Evolutionary conservation across 352 stramenopile genomes (phyloP), one percentile per base, ranked within the genome.

Genomic region (Saprolegnia parasitica): DNA sequence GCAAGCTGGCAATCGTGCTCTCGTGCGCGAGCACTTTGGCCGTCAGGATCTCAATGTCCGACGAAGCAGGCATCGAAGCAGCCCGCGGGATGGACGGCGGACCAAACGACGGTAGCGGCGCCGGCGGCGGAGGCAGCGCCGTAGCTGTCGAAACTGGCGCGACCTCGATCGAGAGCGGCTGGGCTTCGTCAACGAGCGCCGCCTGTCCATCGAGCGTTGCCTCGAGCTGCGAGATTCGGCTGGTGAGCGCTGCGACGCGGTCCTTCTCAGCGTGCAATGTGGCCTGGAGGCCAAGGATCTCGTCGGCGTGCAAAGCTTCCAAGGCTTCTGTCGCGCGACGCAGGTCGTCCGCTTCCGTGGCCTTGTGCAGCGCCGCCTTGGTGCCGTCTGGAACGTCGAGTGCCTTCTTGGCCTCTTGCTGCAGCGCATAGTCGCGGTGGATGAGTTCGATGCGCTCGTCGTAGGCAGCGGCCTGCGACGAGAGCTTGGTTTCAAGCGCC

Each of bases 1-100:
- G n/a, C 13, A 68, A 32, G 35, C 62, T 68, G 18, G 13, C 35
- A 9, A 60, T 60, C 35, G 52, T 60, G 13, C 2, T n/a, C 16
- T 60, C 52, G 24, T 40, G 52, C 52, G 24, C 52, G 35, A n/a
- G 11, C 11, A 60, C 52, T 3, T 26, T 18, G 13, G 35, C 13
- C 10, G 3, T 3, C 4, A 60, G 35, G 10, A 16, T 15, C 11
- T 60, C 52, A 2, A 60, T 3, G 13, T 60, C 52, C 52, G 52
- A 60, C 52, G 52, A 15, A 3, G 52, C 11, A 16, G 52, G 8
- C 16, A 16, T 16, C 16, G 16, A 8, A 8, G 52, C 52, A 16
- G 23, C 23, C 16, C 52, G 24, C 35, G 24, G 52, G 20, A 4
- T 24, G 20, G 52, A 60, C 35, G 52, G 52, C 52, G 52, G 52